Conservation (phyloP, 1,139 yeast genomes). For the Debaryomyces robertsiae region DNA sequence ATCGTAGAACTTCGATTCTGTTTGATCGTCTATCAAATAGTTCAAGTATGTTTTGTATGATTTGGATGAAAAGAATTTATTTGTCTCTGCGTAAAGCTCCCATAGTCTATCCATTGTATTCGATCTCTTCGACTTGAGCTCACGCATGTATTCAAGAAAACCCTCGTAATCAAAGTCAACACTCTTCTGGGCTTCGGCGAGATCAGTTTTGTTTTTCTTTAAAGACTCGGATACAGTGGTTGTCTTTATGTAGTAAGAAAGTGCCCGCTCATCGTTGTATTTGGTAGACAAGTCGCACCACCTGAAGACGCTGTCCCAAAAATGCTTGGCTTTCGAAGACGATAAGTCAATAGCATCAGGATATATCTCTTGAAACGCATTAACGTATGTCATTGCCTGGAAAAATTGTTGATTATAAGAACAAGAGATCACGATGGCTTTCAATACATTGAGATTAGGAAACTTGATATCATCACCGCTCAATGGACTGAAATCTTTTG, state of each 20-base stretch:
- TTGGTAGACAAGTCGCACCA: slow-evolving; percentile 40
- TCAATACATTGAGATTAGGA: slow-evolving; percentile 31
- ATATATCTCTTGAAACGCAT: slow-evolving; percentile 38
- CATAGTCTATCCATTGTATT: slow-evolving; percentile 36
- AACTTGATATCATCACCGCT: slow-evolving; percentile 23
- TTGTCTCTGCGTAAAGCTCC: slow-evolving; percentile 31
- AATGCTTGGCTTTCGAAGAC: slow-evolving; percentile 22
- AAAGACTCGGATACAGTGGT: slow-evolving; percentile 16
- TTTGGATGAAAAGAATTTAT: slow-evolving; percentile 27
- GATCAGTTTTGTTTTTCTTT: slow-evolving; percentile 14
- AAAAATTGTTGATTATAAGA: slow-evolving; percentile 35
- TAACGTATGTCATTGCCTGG: slow-evolving; percentile 37
- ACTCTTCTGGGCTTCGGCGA: slow-evolving; percentile 34
- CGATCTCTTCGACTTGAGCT: slow-evolving; percentile 29
- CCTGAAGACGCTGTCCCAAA: slow-evolving; percentile 42
- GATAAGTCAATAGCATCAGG: slow-evolving; percentile 23
- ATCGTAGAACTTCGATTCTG: slow-evolving; percentile 26
- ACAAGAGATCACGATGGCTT: slow-evolving; percentile 34
- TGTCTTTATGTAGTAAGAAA: slow-evolving; percentile 29
- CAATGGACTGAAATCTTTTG: slow-evolving; percentile 11
- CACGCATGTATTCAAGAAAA: slow-evolving; percentile 31
- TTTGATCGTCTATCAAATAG: slow-evolving; percentile 23
- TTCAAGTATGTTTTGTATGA: slow-evolving; percentile 29
- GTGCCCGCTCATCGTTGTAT: slow-evolving; percentile 30
- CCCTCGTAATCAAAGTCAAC: slow-evolving; percentile 46